These are phyloP conservation scores for Nevesoporus exiguus DNA, from an alignment of 768 basidiomycete genomes.

Conservation along the genomic window DNA sequence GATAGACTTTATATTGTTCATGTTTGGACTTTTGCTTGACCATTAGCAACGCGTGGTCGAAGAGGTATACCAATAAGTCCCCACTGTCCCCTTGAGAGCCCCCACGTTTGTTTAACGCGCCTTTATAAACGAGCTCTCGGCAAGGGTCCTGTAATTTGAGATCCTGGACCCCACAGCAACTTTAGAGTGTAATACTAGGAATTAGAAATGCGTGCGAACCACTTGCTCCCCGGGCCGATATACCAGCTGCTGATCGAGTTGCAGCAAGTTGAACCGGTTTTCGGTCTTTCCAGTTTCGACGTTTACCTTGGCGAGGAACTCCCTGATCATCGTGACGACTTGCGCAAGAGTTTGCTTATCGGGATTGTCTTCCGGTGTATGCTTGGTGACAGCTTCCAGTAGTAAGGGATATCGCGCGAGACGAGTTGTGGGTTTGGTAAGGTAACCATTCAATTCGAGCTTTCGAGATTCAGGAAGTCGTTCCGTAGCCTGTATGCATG, in stretches of 20 bases:
- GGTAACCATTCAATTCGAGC: conserved; percentile 94
- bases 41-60: conserved; percentile 95
- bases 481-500: conserved; percentile 67
- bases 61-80: conserved; percentile 90
- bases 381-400: conserved; percentile 87
- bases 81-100: conserved; percentile 72
- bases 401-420: conserved; percentile 95
- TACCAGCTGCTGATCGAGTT: conserved; percentile 87
- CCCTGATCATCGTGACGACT: conserved; percentile 72
- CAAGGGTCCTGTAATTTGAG: conserved; percentile 82
- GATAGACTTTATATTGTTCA: conserved; percentile 90
- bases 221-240: conserved; percentile 90
- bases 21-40: conserved; percentile 92
- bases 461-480: conserved; percentile 93
- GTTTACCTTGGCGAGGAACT: conserved; percentile 86
- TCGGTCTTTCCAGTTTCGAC: conserved; percentile 92
- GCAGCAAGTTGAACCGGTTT: conserved; percentile 92
- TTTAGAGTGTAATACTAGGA: background rate
- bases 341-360: conserved; percentile 79
- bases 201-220: conserved; percentile 45
- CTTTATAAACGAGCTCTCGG: conserved; percentile 90
- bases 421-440: conserved; percentile 97
- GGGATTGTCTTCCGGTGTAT: conserved; percentile 85
- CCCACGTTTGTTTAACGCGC: conserved; percentile 80
- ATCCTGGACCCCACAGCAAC: conserved; percentile 48